Conservation (phyloP, 1,139 yeast genomes). For the Candida neerlandica region DNA sequence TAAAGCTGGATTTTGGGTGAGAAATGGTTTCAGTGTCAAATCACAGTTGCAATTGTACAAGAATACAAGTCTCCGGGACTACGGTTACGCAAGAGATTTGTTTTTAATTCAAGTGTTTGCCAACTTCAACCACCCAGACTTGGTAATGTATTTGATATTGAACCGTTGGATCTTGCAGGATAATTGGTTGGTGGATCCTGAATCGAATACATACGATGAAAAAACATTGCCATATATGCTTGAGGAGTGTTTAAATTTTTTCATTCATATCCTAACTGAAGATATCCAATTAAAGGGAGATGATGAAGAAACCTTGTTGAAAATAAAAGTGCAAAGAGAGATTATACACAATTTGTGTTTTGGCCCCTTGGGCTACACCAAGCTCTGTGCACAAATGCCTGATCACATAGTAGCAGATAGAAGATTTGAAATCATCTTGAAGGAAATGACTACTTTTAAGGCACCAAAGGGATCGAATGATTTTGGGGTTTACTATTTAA, state of each 20-base stretch:
- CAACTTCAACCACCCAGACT: conserved; percentile 57
- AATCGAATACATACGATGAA: conserved; percentile 35
- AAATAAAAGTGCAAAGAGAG: conserved; percentile 61
- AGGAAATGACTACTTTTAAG: conserved; percentile 59
- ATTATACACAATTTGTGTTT: conserved; percentile 80
- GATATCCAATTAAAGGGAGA: conserved; percentile 58
- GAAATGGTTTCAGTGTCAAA: conserved; percentile 67
- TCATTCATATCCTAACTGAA: conserved; percentile 73
- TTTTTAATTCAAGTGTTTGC: conserved; percentile 70
- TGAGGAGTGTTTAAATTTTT: conserved; percentile 75
- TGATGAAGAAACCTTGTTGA: conserved; percentile 53
- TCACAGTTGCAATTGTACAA: conserved; percentile 81
- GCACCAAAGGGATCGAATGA: conserved; percentile 69
- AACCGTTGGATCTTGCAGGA: conserved; percentile 73
- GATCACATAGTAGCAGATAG: conserved; percentile 76
- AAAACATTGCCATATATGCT: conserved; percentile 59
- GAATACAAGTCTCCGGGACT: conserved; percentile 80
- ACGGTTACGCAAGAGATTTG: conserved; percentile 77
- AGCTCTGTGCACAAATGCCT: conserved; percentile 68
- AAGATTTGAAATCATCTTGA: conserved; percentile 67
- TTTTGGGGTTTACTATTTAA: conserved; percentile 69
- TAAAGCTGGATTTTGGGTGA: conserved; percentile 61
- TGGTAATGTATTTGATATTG: conserved; percentile 60
- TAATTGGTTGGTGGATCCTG: conserved; percentile 32
- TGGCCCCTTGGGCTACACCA: conserved; percentile 71